Conservation (phyloP, 805 yeast species). For the Suhomyces sp. region DNA sequence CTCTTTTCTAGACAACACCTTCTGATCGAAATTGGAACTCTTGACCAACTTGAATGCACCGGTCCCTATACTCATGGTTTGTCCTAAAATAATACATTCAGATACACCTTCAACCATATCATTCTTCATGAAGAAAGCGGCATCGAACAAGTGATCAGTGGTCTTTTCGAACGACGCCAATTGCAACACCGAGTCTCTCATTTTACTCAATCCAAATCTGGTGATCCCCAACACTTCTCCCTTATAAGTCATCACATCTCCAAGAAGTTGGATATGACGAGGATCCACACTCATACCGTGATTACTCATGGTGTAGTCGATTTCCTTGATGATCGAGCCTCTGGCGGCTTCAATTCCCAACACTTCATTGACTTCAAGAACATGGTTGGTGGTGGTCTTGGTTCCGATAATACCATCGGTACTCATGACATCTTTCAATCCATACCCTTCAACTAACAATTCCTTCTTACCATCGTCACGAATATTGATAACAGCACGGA, state of each 20-base stretch:
- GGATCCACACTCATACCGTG: conserved; percentile 99
- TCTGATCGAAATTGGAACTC: conserved; percentile 45
- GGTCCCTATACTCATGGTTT: conserved; percentile 96
- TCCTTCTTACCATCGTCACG: conserved; percentile 84
- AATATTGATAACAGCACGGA: conserved; percentile 96
- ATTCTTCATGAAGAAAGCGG: conserved; percentile 95
- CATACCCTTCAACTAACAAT: conserved; percentile 95
- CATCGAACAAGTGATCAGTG: conserved; percentile 96
- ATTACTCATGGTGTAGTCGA: conserved; percentile 96
- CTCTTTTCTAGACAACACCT: conserved; percentile 42
- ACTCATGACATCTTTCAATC: conserved; percentile 92
- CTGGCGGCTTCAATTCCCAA: conserved; percentile 98
- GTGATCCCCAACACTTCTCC: conserved; percentile 98
- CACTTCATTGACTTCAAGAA: conserved; percentile 83
- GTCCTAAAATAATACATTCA: conserved; percentile 96
- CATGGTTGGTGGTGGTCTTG: conserved; percentile 86
- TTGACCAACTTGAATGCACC: conserved; percentile 90
- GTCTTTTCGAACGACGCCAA: conserved; percentile 97
- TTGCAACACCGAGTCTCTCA: conserved; percentile 97
- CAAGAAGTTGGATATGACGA: conserved; percentile 94
- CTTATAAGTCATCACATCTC: conserved; percentile 98
- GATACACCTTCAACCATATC: conserved; percentile 97
- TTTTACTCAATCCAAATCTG: conserved; percentile 94
- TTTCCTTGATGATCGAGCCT: conserved; percentile 86
- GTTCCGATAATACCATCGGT: conserved; percentile 95